Base-by-base conservation (phyloP, 2,329 filamentous ascomycete genomes). In the Lithohypha guttulata region DNA sequence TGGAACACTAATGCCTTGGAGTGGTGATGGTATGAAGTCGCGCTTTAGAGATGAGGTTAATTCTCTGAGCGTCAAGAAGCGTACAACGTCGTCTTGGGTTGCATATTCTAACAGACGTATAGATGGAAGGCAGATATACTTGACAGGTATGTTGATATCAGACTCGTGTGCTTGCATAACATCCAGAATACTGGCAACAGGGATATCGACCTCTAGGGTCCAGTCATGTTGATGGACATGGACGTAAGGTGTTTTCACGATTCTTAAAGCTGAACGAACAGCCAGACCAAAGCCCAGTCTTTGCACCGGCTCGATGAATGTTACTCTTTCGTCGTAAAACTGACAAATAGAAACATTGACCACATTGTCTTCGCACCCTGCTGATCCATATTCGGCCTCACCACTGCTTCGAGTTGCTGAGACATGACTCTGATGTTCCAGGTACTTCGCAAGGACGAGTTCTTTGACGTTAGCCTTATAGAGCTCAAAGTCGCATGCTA, bases 171-270 rank as follows among this genome's bases (percentile, higher is more conserved):
- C 31, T 14, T 29, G 30, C 15, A 41, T 21, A 8, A 35, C 27
- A 9, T 27, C 14, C 11, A 41, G 39, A 10, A 41, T 5, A 10
- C 18, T n/a, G 8, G n/a, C 8, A 10, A 41, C 19, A 3, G 39
- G 39, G 6, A 34, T 23, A 11, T 21, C 13, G 14, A 29, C 17
- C 14, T 19, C 20, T n/a, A 41, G 33, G 6, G 20, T 34, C 39
- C 39, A 41, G 17, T 41, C 39, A 15, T 41, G 39, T 15, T 41
- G 39, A 3, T 34, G 39, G 3, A 41, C 31, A 30, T 26, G 19
- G 3, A 41, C 30, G n/a, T 20, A 41, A 13, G 39, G 39, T 23
- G 39, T 41, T 9, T 14, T 35, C 10, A 32, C 32, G 19, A 20
- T 21, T 13, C 22, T 22, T n/a, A 41, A 17, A 8, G 39, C 39